These are phyloP conservation scores for Melampsora larici-populina DNA, from an alignment of 1,284 basidiomycete genomes.

Conservation along the genomic window DNA sequence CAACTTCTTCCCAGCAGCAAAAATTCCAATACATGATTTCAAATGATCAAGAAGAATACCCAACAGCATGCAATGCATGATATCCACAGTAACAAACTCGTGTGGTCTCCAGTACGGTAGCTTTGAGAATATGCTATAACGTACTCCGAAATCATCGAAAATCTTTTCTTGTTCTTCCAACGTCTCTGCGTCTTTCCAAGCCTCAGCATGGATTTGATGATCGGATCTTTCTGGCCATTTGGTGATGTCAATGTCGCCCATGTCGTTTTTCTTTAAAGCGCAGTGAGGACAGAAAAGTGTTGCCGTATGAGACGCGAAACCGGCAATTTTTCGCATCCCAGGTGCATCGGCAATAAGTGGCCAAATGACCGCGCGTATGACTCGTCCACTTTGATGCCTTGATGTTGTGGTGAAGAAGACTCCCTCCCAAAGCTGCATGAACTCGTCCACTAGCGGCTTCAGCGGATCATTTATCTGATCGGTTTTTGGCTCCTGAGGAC, in stretches of 20 bases:
- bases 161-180: slow-evolving; percentile 2
- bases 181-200: neutral
- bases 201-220: neutral
- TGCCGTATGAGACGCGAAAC: slow-evolving; percentile 11
- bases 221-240: neutral
- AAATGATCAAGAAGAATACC: slow-evolving; percentile 15
- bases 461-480: neutral
- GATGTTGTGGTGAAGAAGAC: neutral
- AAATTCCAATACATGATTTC: neutral
- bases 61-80: slow-evolving; percentile 20
- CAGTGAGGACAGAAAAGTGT: neutral
- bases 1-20: slow-evolving; percentile 13
- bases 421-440: neutral
- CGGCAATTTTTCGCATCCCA: slow-evolving; percentile 18
- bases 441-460: neutral
- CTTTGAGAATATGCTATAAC: slow-evolving; percentile 8
- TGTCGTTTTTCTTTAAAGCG: neutral
- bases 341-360: slow-evolving; percentile 29
- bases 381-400: slow-evolving; percentile 5
- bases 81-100: neutral
- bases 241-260: neutral
- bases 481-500: neutral
- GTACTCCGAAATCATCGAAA: slow-evolving; percentile 4
- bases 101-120: slow-evolving; percentile 21
- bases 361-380: slow-evolving; percentile 8